These are phyloP conservation scores for Zygotorulaspora mrakii DNA, from an alignment of 1,139 yeast genomes.

Conservation along the genomic window DNA sequence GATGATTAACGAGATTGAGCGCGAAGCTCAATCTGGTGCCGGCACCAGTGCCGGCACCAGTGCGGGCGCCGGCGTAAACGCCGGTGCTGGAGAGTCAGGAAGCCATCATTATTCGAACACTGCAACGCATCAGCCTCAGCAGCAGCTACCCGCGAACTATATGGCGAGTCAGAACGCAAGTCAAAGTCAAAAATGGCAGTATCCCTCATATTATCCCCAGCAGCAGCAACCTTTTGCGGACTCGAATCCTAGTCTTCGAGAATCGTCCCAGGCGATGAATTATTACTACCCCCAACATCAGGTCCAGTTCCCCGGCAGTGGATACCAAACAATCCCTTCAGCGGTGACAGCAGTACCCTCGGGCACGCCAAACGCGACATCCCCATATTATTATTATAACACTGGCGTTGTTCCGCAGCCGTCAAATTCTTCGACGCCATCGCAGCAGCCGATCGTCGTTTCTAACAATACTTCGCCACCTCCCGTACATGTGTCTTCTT, in stretches of 20 bases:
- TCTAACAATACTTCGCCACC: slow-evolving; percentile 1
- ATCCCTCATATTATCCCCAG: slow-evolving; percentile 23
- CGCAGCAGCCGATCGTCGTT: neutral
- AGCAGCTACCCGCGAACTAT: neutral
- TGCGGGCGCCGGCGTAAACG: slow-evolving; percentile 1
- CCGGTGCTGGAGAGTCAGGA: no score
- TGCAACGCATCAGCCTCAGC: neutral
- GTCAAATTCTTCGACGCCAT: neutral
- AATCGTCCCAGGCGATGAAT: slow-evolving; percentile 1
- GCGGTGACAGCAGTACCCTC: neutral
- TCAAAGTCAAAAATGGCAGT: slow-evolving; percentile 18
- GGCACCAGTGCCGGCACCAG: neutral
- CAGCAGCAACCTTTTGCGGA: slow-evolving; percentile 6
- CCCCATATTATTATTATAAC: slow-evolving; percentile 1
- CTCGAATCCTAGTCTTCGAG: neutral
- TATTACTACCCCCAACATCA: slow-evolving; percentile 3
- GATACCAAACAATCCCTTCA: neutral
- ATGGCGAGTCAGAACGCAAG: slow-evolving; percentile 10
- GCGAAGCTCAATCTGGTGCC: neutral
- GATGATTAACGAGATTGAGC: neutral
- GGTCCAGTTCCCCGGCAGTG: slow-evolving; percentile 2
- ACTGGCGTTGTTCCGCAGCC: neutral
- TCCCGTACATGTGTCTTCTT: slow-evolving; percentile 4
- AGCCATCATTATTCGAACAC: neutral
- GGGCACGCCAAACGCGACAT: neutral